These are phyloP conservation scores for Xylariaceae sp. DNA, from an alignment of 2,329 filamentous ascomycete species.

Conservation along the genomic window DNA sequence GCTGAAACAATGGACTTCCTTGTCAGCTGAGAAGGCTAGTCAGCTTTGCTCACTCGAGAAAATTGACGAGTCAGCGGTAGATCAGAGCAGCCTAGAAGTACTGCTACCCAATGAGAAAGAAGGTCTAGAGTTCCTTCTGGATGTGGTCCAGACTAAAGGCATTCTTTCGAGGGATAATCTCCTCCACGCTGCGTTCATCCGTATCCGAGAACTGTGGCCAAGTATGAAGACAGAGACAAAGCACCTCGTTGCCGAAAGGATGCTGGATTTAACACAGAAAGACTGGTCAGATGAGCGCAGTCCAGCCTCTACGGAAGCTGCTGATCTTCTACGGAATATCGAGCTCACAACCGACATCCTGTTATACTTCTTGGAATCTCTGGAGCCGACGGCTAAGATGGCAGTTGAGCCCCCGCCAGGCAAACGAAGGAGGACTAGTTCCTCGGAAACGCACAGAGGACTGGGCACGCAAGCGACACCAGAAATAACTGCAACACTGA, in stretches of 20 bases:
- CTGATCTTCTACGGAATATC: conserved; percentile 75
- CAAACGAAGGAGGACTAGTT: conserved; percentile 81
- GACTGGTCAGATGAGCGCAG: conserved; percentile 45
- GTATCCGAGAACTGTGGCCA: conserved; percentile 75
- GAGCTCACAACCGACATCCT: conserved; percentile 77
- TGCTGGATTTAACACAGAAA: conserved; percentile 67
- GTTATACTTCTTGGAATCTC: conserved; percentile 72
- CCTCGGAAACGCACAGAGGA: conserved; percentile 68
- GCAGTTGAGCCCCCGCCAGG: conserved; percentile 74
- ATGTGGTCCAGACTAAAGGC: conserved; percentile 51
- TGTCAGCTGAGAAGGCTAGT: conserved; percentile 58
- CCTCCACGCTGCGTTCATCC: conserved; percentile 69
- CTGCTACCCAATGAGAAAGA: conserved; percentile 60
- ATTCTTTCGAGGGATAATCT: conserved; percentile 60
- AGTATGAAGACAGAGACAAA: conserved; percentile 70
- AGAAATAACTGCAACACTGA: conserved; percentile 71
- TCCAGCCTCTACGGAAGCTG: conserved; percentile 63
- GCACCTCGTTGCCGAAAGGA: conserved; percentile 63
- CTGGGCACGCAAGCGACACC: conserved; percentile 67
- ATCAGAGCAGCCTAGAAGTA: conserved; percentile 56
- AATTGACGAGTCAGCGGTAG: conserved; percentile 50
- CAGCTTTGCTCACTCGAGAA: conserved; percentile 55
- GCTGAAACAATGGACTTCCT: conserved; percentile 70
- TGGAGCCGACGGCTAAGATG: conserved; percentile 76
- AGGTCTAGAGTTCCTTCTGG: conserved; percentile 60